Conservation (phyloP, 768 basidiomycete genomes). For the Tephrocybe sp. region DNA sequence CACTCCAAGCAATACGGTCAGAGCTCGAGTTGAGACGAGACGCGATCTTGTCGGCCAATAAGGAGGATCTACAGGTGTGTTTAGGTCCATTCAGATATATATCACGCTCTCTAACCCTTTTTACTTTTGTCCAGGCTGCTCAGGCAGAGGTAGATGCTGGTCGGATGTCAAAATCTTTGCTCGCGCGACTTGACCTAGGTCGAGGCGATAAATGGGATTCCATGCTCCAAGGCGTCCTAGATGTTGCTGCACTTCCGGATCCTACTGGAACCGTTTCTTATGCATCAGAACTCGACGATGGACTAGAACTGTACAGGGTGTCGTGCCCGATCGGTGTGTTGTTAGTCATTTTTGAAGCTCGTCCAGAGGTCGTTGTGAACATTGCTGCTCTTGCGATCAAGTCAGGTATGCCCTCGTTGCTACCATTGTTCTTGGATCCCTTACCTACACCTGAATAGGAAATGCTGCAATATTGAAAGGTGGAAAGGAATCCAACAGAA, state of each 20-base stretch:
- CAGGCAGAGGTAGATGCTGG: constrained; percentile 78
- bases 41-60: constrained; percentile 80
- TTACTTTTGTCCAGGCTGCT: constrained; percentile 60
- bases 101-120: too few species aligned
- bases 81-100: neutral
- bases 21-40: constrained; percentile 65
- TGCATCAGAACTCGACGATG: constrained; percentile 86
- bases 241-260: constrained; percentile 84
- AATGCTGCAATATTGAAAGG: constrained; percentile 98
- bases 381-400: constrained; percentile 96
- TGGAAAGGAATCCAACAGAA: constrained; percentile 90
- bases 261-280: constrained; percentile 88
- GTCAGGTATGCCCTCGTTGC: constrained; percentile 60
- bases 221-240: constrained; percentile 87
- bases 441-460: constrained; percentile 46
- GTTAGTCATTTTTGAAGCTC: constrained; percentile 94
- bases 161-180: constrained; percentile 76
- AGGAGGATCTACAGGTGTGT: constrained; percentile 72
- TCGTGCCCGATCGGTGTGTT: constrained; percentile 97
- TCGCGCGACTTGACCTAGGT: constrained; percentile 83
- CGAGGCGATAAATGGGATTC: constrained; percentile 89
- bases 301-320: constrained; percentile 86
- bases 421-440: neutral
- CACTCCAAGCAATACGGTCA: constrained; percentile 67
- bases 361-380: constrained; percentile 97